Base-by-base conservation (phyloP, 495 filamentous ascomycete genomes). In the Hypoxylon fuscum region DNA sequence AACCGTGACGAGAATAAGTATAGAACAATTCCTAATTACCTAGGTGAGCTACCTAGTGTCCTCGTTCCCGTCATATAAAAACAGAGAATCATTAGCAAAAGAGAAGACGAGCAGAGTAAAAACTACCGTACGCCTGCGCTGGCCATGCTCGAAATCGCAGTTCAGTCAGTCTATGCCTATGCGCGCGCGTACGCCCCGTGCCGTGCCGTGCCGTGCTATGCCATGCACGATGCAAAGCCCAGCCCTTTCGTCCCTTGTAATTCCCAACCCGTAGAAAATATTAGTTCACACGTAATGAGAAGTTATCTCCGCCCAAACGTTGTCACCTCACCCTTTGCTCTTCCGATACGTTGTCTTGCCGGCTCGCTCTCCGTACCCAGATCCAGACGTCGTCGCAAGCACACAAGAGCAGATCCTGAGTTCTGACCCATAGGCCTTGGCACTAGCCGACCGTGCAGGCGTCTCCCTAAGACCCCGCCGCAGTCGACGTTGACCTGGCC, bases 401-500 rank as follows among this genome's bases (percentile, higher is more conserved):
- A 15, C 46, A 40, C 14, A 37, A 21, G 29, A 62, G 8, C 5
- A 68, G 18, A 47, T 34, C 21, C 41, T 35, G 46, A 45, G 55
- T 54, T 42, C 54, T 42, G 29, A 49, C 21, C 54, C 44, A 58
- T 17, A 68, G 44, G 58, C 43, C 44, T 34, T 48, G 48, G 48
- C 29, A 63, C 59, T 63, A 68, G 25, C 47, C 40, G 49, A 68
- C 59, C 50, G 37, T 59, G 29, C 64, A 68, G 49, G 64, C 1
- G 21, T 64, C 64, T 48, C 38, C 64, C 64, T 68, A 68, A 59
- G 64, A 68, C 37, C 63, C 58, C 25, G 58, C 35, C 18, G 32
- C 12, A 37, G 59, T 55, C 55, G 59, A 46, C 18, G 52, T 14
- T 11, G 61, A 37, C 44, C 51, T 35, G 12, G 48, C 37, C 20